Percentiles rank a stretch among this genome's conserved stretches.
Conservation (phyloP, 257 asterid genomes). For the Striga asiatica region DNA sequence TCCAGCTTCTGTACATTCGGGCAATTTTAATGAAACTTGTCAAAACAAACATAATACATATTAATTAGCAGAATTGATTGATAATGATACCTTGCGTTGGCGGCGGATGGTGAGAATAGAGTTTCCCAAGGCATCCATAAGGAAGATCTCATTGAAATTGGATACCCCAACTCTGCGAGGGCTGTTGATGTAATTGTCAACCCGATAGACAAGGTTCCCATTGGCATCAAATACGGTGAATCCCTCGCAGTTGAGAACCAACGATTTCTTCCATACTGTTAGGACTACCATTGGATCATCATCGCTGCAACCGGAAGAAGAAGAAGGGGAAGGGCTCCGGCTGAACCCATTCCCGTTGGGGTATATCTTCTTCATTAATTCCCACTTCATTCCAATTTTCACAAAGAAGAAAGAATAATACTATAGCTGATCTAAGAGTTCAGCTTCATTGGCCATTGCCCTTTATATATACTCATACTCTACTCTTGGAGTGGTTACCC, state of each 20-base stretch:
- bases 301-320: too few species aligned
- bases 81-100: neutral
- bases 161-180: too few species aligned
- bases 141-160: constrained; percentile 36
- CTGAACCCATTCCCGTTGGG: constrained; percentile 27
- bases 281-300: constrained; percentile 23
- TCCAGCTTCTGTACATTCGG: constrained; percentile 24
- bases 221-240: constrained; percentile 58
- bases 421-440: too few species aligned
- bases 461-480: too few species aligned
- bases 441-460: too few species aligned
- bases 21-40: too few species aligned
- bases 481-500: too few species aligned
- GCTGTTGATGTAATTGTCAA: constrained; percentile 55
- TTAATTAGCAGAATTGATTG: too few species aligned
- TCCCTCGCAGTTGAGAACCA: constrained; percentile 58
- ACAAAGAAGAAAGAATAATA: too few species aligned
- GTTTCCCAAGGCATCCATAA: constrained; percentile 60
- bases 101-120: constrained; percentile 65
- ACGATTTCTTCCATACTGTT: constrained; percentile 77
- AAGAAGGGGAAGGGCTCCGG: neutral
- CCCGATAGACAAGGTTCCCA: constrained; percentile 60
- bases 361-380: constrained; percentile 34
- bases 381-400: neutral
- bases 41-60: too few species aligned